Conservation (phyloP, 225 moss, liverwort and hornwort species). For the Antitrichia curtipendula region DNA sequence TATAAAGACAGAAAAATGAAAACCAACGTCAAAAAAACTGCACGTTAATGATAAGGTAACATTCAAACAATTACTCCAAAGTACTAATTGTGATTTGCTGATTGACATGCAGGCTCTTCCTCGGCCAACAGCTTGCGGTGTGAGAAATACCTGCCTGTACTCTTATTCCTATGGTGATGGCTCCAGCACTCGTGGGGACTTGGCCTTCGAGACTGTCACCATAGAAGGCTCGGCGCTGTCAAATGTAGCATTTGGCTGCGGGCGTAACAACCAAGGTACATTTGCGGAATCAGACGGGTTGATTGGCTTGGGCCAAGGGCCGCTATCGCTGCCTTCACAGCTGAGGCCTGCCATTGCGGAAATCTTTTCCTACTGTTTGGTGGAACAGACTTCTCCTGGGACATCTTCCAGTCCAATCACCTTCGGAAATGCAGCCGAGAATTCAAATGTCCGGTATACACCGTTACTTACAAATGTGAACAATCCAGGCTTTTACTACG, state of each 20-base stretch:
- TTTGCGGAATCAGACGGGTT: constrained; percentile 18
- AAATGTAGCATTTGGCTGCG: constrained; percentile 22
- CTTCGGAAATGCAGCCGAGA: constrained; percentile 9
- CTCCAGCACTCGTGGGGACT: constrained; percentile 21
- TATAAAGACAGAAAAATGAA: neutral
- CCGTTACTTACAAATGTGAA: constrained; percentile 7
- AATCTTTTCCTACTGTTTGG: constrained; percentile 36
- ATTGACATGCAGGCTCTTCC: constrained; percentile 14
- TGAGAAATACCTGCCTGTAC: constrained; percentile 6
- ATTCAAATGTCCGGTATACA: constrained; percentile 2
- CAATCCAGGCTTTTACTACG: constrained; percentile 19
- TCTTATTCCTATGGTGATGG: constrained; percentile 21
- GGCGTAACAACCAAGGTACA: constrained; percentile 9
- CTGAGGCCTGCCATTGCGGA: constrained; percentile 2
- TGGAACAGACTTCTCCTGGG: neutral
- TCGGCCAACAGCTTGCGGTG: neutral
- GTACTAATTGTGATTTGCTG: neutral
- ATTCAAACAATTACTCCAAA: neutral
- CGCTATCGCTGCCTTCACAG: constrained; percentile 25
- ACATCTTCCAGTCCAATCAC: constrained; percentile 11
- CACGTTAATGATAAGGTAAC: neutral
- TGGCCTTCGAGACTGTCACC: constrained; percentile 20
- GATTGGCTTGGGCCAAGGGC: constrained; percentile 24
- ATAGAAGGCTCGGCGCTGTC: neutral
- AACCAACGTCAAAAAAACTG: neutral